These are phyloP conservation scores for Lepidium sativum DNA, from an alignment of 345 rosid genomes.

Conservation along the genomic window DNA sequence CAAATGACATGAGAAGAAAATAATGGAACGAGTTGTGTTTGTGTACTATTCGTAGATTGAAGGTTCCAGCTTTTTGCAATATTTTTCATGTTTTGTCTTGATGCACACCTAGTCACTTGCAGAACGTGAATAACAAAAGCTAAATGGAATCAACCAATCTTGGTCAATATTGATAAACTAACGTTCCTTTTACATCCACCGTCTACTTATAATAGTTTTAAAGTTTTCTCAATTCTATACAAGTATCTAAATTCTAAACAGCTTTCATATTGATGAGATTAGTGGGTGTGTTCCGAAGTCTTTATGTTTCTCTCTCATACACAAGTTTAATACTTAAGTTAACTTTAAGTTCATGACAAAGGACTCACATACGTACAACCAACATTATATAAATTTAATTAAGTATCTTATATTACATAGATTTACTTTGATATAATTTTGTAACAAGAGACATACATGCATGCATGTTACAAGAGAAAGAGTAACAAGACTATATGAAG, in stretches of 20 bases:
- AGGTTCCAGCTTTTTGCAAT: slow-evolving; percentile 10
- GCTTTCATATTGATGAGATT: too few relatives aligned
- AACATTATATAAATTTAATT: not conserved
- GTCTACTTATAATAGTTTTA: not conserved
- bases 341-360: not conserved
- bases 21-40: slow-evolving; percentile 22
- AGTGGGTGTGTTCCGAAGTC: too few relatives aligned
- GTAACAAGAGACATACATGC: not conserved
- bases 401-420: not conserved
- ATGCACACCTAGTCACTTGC: slow-evolving; percentile 4
- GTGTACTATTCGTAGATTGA: slow-evolving; percentile 16
- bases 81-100: slow-evolving; percentile 4
- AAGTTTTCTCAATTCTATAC: too few relatives aligned
- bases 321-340: too few relatives aligned
- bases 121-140: not conserved
- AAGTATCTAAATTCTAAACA: too few relatives aligned
- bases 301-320: too few relatives aligned
- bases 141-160: not conserved
- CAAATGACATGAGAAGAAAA: slow-evolving; percentile 15
- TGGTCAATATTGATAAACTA: not conserved
- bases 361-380: not conserved
- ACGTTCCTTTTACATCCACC: not conserved
- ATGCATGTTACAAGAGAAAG: not conserved
- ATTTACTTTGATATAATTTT: not conserved
- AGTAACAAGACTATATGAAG: not conserved